Evolutionary conservation across 148 eudicot species (phyloP).

Genomic region (Cornus florida): DNA sequence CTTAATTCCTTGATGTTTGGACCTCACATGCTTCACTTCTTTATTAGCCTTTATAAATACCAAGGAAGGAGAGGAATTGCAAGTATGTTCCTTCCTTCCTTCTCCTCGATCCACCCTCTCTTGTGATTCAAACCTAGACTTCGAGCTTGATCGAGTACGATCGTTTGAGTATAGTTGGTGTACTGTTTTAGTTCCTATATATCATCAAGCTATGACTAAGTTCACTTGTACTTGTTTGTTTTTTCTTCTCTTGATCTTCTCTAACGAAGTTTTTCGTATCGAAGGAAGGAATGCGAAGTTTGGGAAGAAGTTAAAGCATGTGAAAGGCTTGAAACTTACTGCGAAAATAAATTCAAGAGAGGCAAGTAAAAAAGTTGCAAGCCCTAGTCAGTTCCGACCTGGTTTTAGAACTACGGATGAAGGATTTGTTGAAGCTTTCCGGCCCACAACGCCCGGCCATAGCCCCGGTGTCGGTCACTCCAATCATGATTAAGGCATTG

Average conservation of each 20-base stretch:
- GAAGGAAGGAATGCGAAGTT: constrained; percentile 16
- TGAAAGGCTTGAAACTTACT: not conserved
- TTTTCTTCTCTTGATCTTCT: constrained; percentile 1
- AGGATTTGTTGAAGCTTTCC: constrained; percentile 21
- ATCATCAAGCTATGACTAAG: not conserved
- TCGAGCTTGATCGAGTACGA: not conserved
- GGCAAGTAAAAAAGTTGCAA: not conserved
- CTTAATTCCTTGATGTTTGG: not conserved
- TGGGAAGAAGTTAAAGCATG: not conserved
- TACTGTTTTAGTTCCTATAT: no score
- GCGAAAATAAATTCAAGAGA: not conserved
- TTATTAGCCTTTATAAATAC: not conserved
- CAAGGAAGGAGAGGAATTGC: not conserved
- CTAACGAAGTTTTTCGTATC: not conserved
- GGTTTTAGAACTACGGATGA: not conserved
- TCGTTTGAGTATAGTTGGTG: not conserved
- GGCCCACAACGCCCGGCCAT: constrained; percentile 26
- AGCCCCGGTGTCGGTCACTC: constrained; percentile 37
- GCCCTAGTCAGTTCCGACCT: not conserved
- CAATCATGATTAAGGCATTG: not conserved
- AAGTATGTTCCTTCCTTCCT: not conserved
- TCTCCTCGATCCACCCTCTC: not conserved
- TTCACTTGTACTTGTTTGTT: constrained; percentile 3
- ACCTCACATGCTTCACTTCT: not conserved
- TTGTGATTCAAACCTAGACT: not conserved